phyloP scores from a whole-genome alignment of 768 basidiomycete genomes.

The Terana coerulea region DNA sequence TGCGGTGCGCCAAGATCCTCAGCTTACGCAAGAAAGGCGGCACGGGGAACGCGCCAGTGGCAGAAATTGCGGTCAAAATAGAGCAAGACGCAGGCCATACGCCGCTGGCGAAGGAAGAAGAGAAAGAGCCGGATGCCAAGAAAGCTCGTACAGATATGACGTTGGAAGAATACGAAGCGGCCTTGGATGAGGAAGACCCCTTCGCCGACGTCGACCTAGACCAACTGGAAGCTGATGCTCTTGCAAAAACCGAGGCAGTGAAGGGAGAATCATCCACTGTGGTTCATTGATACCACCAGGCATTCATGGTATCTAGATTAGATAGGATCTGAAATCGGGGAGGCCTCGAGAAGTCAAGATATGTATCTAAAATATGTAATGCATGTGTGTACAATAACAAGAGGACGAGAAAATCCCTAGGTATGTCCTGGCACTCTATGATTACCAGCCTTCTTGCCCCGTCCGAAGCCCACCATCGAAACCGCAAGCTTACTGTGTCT shows the following conservation, averaged over 20 bases:
- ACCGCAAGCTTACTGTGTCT: neutral
- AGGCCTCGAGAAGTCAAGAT: neutral
- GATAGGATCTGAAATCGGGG: neutral
- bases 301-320: slow-evolving; percentile 2
- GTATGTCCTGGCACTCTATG: neutral
- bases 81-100: slow-evolving; percentile 13
- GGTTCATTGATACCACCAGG: too few relatives aligned
- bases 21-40: slow-evolving; percentile 36
- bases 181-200: slow-evolving; percentile 42
- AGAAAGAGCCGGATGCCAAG: slow-evolving; percentile 36
- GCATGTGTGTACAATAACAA: slow-evolving; percentile 4
- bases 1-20: slow-evolving; percentile 69
- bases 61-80: neutral
- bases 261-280: too few relatives aligned
- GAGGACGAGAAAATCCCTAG: slow-evolving; percentile 2
- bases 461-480: neutral
- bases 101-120: slow-evolving; percentile 14
- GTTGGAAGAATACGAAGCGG: slow-evolving; percentile 51
- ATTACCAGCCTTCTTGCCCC: neutral
- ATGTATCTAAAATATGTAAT: slow-evolving; percentile 4
- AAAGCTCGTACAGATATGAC: slow-evolving; percentile 33
- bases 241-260: neutral
- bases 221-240: slow-evolving; percentile 1
- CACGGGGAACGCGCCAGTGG: neutral
- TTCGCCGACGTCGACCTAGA: slow-evolving; percentile 43